Conservation (phyloP, 108 stramenopile genomes). For the Nitzschia palea region DNA sequence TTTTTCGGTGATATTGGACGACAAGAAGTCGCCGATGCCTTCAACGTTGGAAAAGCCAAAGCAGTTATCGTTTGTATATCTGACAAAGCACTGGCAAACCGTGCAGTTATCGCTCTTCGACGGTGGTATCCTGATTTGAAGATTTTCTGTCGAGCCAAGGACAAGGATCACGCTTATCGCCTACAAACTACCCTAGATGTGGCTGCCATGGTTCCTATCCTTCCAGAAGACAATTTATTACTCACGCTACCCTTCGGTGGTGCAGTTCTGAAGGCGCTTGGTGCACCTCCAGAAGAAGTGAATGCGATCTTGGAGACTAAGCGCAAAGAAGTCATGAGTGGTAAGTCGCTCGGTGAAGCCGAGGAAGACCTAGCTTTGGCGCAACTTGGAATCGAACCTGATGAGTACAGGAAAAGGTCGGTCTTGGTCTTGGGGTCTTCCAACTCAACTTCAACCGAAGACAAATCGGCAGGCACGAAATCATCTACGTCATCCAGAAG, state of each 20-base stretch:
- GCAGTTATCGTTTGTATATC: conserved; percentile 90
- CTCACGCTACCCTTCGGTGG: conserved; percentile 95
- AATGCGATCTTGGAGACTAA: conserved; percentile 81
- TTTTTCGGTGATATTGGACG: conserved; percentile 95
- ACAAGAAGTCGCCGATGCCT: conserved; percentile 90
- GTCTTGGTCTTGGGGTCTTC: not conserved
- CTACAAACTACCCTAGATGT: conserved; percentile 87
- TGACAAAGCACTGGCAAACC: conserved; percentile 85
- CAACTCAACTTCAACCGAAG: conserved; percentile 18
- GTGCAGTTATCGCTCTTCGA: conserved; percentile 88
- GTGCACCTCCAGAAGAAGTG: conserved; percentile 78
- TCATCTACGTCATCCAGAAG: conserved; percentile 26
- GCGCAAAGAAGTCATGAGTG: conserved; percentile 74
- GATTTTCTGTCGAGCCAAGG: conserved; percentile 89
- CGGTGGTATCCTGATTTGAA: conserved; percentile 88
- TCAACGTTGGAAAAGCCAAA: conserved; percentile 94
- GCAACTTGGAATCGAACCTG: conserved; percentile 60
- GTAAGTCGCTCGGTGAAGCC: conserved; percentile 46
- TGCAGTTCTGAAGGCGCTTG: conserved; percentile 84
- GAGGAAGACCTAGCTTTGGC: conserved; percentile 68
- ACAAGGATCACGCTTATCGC: conserved; percentile 90
- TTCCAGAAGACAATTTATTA: conserved; percentile 92
- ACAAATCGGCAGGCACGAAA: conserved; percentile 23
- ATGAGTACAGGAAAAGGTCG: conserved; percentile 23
- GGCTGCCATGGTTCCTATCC: conserved; percentile 92